phyloP scores from a whole-genome alignment of 306 rosid genomes.

The Potentilla sterilis region DNA sequence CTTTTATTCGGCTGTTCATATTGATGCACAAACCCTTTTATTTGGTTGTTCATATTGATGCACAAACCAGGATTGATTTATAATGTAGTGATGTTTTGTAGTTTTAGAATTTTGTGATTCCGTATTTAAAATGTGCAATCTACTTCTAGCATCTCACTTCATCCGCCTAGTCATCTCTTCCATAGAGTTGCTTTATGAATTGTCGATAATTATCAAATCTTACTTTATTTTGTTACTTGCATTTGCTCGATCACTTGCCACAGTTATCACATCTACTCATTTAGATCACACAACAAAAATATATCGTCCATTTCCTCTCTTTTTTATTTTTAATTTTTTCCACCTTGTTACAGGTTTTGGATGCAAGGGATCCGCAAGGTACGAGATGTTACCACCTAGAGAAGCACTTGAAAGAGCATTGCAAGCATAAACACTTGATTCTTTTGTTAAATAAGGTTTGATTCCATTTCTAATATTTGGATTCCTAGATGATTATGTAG shows the following conservation, averaged over 20 bases:
- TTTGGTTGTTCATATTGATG: background rate
- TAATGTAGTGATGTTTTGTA: background rate
- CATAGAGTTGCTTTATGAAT: background rate
- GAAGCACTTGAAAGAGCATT: slow-evolving; percentile 88
- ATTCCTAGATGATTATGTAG: background rate
- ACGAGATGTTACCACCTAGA: slow-evolving; percentile 94
- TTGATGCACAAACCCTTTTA: background rate
- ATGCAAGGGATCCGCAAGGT: slow-evolving; percentile 94
- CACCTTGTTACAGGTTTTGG: slow-evolving; percentile 64
- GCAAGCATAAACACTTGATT: slow-evolving; percentile 86
- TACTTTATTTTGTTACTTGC: background rate
- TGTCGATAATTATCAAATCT: background rate
- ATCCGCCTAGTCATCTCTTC: background rate
- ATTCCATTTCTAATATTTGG: background rate
- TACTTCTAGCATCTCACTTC: background rate
- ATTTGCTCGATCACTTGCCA: background rate
- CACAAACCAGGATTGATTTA: background rate
- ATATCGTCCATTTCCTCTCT: background rate
- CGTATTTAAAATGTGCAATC: slow-evolving; percentile 4
- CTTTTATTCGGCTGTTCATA: background rate
- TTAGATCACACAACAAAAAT: background rate
- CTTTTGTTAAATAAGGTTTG: slow-evolving; percentile 82
- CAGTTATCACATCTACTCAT: slow-evolving; percentile 10
- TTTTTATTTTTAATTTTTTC: background rate
- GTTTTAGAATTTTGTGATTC: background rate